Evolutionary conservation across 345 rosid species (phyloP).

Genomic region (Linum trigynum): DNA sequence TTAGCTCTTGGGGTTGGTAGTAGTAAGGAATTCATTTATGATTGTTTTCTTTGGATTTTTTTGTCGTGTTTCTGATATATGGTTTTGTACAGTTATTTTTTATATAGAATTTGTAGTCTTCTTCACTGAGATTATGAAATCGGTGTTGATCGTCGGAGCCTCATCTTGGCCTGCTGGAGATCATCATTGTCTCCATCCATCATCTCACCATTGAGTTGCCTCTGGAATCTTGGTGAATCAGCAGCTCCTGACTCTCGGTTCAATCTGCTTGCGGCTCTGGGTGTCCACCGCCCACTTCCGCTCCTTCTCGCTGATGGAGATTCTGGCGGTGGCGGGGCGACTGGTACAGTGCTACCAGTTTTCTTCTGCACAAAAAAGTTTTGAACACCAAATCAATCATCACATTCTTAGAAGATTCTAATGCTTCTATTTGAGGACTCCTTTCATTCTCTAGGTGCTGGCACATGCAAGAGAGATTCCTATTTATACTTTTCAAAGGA

Average conservation of each 20-base stretch:
- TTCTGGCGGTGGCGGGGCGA: neutral
- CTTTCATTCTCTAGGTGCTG: too few relatives aligned
- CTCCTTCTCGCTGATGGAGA: slow-evolving; percentile 5
- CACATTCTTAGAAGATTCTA: neutral
- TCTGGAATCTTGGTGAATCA: slow-evolving; percentile 24
- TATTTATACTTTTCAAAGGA: too few relatives aligned
- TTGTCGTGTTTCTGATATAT: neutral
- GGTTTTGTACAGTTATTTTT: neutral
- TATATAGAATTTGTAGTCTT: neutral
- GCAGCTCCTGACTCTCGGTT: slow-evolving; percentile 12
- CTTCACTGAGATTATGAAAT: neutral
- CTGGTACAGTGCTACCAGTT: neutral
- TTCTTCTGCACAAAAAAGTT: neutral
- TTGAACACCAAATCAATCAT: neutral
- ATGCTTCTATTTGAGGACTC: too few relatives aligned
- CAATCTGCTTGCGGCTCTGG: slow-evolving; percentile 15
- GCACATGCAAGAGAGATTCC: too few relatives aligned
- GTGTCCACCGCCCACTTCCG: slow-evolving; percentile 27
- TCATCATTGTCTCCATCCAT: slow-evolving; percentile 15
- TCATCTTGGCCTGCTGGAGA: slow-evolving; percentile 27
- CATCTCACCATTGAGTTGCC: slow-evolving; percentile 2
- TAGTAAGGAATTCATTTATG: slow-evolving; percentile 15
- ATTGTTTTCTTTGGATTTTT: neutral
- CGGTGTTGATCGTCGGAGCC: slow-evolving; percentile 36
- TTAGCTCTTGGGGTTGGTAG: neutral